Base-by-base conservation (phyloP, 345 rosid genomes). In the Populus pruinosa region DNA sequence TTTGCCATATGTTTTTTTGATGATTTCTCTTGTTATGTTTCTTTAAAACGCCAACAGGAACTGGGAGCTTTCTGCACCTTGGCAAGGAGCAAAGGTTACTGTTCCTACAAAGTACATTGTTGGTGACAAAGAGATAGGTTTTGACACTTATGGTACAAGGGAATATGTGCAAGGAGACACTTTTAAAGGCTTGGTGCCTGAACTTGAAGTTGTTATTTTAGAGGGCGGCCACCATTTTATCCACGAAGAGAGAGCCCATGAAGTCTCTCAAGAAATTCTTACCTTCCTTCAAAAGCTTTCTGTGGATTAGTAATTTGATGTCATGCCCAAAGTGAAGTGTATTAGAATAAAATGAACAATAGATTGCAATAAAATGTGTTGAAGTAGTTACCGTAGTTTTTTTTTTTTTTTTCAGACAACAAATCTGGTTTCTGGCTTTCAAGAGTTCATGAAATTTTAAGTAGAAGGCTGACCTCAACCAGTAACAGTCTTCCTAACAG, bases 191-290 rank as follows among this genome's bases (percentile, higher is more conserved):
- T 7, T 86, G 27, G 87, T 92, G 35, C 91, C 90, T 5, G 71
- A 89, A 55, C 91, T 88, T 41, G 89, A 92, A 80, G 80, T 89
- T 49, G 85, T 69, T 61, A 69, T 92, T 76, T 87, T 87, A 33
- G 89, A 89, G 66, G 93, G 87, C n/a, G 92, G 87, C 23, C 97
- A 90, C 79, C 93, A 90, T 83, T 90, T 76, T 77, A 85, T 92
- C 67, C 90, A 88, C 16, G 86, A 83, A 75, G 94, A 92, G 83
- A 89, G 82, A 85, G 81, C 87, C 76, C 69, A 86, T 77, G 69
- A 84, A 79, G 90, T 89, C 23, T 90, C 91, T 0, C 67, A 87
- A 31, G 90, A 92, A 85, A 89, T 90, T 27, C 84, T 89, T 55
- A 79, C 88, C 9, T 90, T 88, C 79, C 82, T 90, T 9, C 73